Base-by-base conservation (phyloP, 2,329 filamentous ascomycete species). In the Fusarium sp. region DNA sequence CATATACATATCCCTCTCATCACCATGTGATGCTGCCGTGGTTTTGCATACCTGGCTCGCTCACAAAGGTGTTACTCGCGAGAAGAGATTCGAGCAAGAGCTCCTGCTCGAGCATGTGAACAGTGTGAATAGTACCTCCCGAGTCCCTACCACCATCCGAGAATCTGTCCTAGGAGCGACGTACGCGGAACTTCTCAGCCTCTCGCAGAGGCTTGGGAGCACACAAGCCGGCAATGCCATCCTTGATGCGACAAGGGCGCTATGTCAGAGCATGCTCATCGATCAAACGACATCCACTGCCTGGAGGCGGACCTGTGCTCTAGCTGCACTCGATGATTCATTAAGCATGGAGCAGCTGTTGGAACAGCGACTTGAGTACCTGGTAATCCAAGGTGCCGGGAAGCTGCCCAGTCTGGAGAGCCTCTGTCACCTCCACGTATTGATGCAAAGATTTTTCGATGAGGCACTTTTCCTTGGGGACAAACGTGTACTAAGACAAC, bases 261-360 rank as follows among this genome's bases (percentile, higher is more conserved):
- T 62, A n/a, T 70, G 65, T 8, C 67, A 50, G n/a, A 36, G 44
- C 6, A 42, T 52, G 36, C 56, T 70, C 16, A 52, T 70, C 2
- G 52, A 16, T 1, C 26, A 56, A 20, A 40, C 53, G 28, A 56
- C 42, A 10, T 26, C 26, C 1, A 16, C 3, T 6, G 53, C 44
- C 9, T 56, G 44, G 53, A 50, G 44, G n/a, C 28, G 53, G 15
- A 37, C 10, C 10, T 56, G 42, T 28, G 53, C 53, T 8, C 28
- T 56, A 15, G 53, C 44, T 18, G 53, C 53, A 1, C 34, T 56
- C 26, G 28, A 56, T 16, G 36, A 56, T 11, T 56, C 44, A 3
- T 8, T 33, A 4, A 49, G 42, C 13, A 56, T 56, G 34, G 15
- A 4, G 11, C 42, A 56, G 20, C 36, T 56, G 9, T 20, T 56